Conservation (phyloP, 2,329 filamentous ascomycete species). For the Ilyonectria robusta region DNA sequence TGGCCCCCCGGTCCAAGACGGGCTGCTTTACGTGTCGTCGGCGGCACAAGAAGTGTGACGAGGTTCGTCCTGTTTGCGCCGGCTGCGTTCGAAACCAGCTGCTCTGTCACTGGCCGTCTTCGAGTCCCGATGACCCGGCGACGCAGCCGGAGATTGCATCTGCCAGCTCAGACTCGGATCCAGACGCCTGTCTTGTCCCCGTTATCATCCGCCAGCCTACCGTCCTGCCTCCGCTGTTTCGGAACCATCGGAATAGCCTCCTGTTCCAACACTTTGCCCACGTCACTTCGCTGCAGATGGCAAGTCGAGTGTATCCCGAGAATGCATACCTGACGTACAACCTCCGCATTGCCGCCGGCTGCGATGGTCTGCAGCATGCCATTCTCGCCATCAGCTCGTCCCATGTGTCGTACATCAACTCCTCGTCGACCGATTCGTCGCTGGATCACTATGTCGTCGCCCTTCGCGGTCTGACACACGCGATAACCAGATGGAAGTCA, state of each 20-base stretch:
- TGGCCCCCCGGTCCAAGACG: slow-evolving; percentile 26
- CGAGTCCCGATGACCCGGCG: background rate
- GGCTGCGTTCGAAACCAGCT: slow-evolving; percentile 26
- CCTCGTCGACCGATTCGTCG: slow-evolving; percentile 4
- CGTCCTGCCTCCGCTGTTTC: slow-evolving; percentile 19
- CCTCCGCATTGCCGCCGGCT: slow-evolving; percentile 8
- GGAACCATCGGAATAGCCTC: slow-evolving; percentile 15
- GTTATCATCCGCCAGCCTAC: slow-evolving; percentile 17
- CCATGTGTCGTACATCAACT: slow-evolving; percentile 22
- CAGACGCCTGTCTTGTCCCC: background rate
- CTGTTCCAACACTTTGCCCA: slow-evolving; percentile 24
- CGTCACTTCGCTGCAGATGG: slow-evolving; percentile 23
- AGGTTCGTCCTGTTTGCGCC: slow-evolving; percentile 18
- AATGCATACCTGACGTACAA: slow-evolving; percentile 27
- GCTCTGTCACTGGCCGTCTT: slow-evolving; percentile 18
- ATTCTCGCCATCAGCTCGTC: slow-evolving; percentile 22
- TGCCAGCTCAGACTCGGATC: background rate
- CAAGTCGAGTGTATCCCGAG: slow-evolving; percentile 19
- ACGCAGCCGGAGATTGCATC: background rate
- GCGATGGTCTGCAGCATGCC: slow-evolving; percentile 22
- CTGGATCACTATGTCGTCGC: slow-evolving; percentile 26
- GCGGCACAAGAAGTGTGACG: slow-evolving; percentile 29
- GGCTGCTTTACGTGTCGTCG: slow-evolving; percentile 25
- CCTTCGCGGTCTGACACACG: slow-evolving; percentile 13
- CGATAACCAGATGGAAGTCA: slow-evolving; percentile 26